Base-by-base conservation (phyloP, 2,329 filamentous ascomycete species). In the Sarocladium oryzae region DNA sequence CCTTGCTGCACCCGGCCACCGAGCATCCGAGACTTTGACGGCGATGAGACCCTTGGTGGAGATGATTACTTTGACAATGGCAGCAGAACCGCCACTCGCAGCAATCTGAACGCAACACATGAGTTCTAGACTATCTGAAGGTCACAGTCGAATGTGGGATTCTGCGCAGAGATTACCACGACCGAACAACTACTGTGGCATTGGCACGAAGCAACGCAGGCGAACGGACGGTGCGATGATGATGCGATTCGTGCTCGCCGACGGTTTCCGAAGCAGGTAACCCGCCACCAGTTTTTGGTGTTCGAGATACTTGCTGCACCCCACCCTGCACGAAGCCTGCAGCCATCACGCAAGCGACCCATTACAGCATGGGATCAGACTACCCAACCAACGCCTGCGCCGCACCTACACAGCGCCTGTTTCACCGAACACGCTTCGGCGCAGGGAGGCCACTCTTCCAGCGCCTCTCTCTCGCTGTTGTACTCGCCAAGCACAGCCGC, bases 1-100 rank as follows among this genome's bases (percentile, higher is more conserved):
- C 73, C 73, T 18, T 69, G 73, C 58, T 71, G 66, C 56, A 73
- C 72, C 26, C 64, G 70, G 18, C 56, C 61, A 16, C 61, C 61
- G 48, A 73, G 70, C 55, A 52, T 71, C 28, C 59, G 63, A 43
- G 59, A 66, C 52, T 30, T 7, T 30, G 58, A 59, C 58, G 60
- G 55, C 48, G 52, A 53, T 20, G 50, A 33, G 11, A 16, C 24
- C 23, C 3, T 4, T 15, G 21, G 40, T 21, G 43, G 6, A 26
- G 46, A 49, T 26, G 46, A 49, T 32, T 49, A 37, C 33, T 49
- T 49, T 32, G 46, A 49, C 46, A 36, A 36, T 16, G 46, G 46
- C 46, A 32, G 46, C 32, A 48, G 43, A 24, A 20, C 5, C 24
- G 33, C 9, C 21, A 26, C 26, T 21, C 43, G 33, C 43, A 26